Percentiles rank a stretch among this genome's conserved stretches.
Evolutionary conservation across 345 rosid genomes (phyloP).

Genomic region (Brassica nigra): DNA sequence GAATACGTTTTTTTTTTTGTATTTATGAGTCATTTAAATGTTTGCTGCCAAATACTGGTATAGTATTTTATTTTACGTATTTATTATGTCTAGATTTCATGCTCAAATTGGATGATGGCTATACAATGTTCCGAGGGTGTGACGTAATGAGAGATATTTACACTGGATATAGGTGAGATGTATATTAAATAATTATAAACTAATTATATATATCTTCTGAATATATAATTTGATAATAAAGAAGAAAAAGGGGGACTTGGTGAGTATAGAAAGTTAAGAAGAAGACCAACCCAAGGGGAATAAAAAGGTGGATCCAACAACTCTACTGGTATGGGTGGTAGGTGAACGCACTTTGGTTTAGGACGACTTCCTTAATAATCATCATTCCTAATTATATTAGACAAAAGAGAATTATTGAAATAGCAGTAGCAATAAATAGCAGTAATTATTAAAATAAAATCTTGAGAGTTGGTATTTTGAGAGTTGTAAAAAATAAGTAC

Average conservation of each 20-base stretch:
- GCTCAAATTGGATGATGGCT: background rate
- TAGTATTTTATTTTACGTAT: background rate
- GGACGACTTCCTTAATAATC: background rate
- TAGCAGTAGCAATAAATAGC: too few species aligned
- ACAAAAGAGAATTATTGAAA: too few species aligned
- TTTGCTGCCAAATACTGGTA: background rate
- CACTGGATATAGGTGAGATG: background rate
- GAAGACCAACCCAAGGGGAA: conserved; percentile 6
- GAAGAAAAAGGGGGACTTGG: background rate
- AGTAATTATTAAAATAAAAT: too few species aligned
- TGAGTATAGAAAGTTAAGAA: conserved; percentile 8
- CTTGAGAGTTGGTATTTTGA: too few species aligned
- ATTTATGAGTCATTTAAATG: conserved; percentile 1
- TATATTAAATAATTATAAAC: background rate
- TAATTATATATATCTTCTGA: background rate
- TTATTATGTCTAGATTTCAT: background rate
- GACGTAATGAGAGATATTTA: background rate
- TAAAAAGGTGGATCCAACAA: conserved; percentile 35
- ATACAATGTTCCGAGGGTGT: background rate
- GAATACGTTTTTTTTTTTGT: background rate
- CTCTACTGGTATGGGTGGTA: conserved; percentile 31
- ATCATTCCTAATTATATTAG: background rate
- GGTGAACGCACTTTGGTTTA: conserved; percentile 26
- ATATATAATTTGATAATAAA: background rate
- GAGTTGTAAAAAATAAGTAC: too few species aligned